These are phyloP conservation scores for Laetiporus sulphureus DNA, from an alignment of 1,284 basidiomycete genomes.

Conservation along the genomic window DNA sequence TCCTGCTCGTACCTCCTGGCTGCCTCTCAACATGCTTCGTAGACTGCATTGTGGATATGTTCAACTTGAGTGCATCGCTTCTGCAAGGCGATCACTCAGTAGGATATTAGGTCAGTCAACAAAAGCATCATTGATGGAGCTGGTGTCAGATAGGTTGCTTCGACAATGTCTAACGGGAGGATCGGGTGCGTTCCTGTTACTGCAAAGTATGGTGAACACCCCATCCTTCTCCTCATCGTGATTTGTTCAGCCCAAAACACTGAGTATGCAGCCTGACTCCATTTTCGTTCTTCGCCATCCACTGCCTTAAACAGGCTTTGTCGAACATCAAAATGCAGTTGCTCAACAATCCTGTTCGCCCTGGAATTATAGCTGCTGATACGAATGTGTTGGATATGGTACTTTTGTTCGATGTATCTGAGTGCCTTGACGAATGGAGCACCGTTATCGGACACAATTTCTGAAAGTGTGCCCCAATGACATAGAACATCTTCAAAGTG, in stretches of 20 bases:
- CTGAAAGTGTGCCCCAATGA: conserved; percentile 14
- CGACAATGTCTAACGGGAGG: conserved; percentile 32
- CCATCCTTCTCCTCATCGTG: conserved; percentile 22
- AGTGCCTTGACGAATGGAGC: conserved; percentile 26
- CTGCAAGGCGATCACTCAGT: conserved; percentile 20
- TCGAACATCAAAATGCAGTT: too few relatives aligned
- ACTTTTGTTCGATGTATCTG: conserved; percentile 23
- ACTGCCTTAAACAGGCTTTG: conserved; percentile 31
- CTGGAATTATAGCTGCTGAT: conserved; percentile 40
- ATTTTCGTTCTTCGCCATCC: conserved; percentile 26
- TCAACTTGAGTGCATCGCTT: conserved; percentile 15
- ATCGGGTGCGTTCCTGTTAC: conserved; percentile 31
- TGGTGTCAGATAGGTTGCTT: too few relatives aligned
- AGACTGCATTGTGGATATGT: conserved; percentile 13
- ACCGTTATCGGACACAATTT: conserved; percentile 24
- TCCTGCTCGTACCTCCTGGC: conserved; percentile 18
- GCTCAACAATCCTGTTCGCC: conserved; percentile 34
- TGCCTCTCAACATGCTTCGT: conserved; percentile 15
- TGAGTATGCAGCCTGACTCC: conserved; percentile 21
- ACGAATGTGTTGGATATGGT: conserved; percentile 31
- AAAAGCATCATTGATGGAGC: conserved; percentile 17
- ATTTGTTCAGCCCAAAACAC: conserved; percentile 37
- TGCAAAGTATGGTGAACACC: conserved; percentile 32
- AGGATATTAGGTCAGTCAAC: conserved; percentile 15
- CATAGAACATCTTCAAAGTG: conserved; percentile 23